Conservation (phyloP, 1,139 yeast species). For the Candida tunisiensis region DNA sequence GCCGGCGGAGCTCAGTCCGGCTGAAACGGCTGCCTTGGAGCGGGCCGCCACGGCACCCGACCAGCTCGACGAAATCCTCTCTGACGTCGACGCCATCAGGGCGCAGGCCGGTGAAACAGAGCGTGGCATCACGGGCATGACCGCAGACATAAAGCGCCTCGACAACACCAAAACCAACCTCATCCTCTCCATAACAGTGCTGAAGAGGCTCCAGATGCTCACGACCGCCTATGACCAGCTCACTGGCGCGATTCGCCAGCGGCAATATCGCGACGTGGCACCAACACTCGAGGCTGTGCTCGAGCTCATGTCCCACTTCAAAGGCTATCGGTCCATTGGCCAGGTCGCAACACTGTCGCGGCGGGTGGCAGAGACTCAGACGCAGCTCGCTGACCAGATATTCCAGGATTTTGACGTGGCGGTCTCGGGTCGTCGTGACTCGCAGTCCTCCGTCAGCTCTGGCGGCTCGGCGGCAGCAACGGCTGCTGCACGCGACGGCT, state of each 20-base stretch:
- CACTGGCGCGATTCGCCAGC: slow-evolving; percentile 26
- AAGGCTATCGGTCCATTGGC: slow-evolving; percentile 67
- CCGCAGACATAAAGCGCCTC: slow-evolving; percentile 57
- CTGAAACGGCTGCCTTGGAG: too few relatives aligned
- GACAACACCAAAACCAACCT: slow-evolving; percentile 75
- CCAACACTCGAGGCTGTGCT: slow-evolving; percentile 60
- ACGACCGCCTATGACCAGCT: slow-evolving; percentile 62
- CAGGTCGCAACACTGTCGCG: slow-evolving; percentile 60
- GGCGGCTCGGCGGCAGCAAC: slow-evolving; percentile 12
- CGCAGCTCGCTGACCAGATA: slow-evolving; percentile 52
- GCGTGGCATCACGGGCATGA: slow-evolving; percentile 46
- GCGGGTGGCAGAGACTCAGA: slow-evolving; percentile 45
- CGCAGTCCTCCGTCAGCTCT: too few relatives aligned
- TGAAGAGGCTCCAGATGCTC: slow-evolving; percentile 77
- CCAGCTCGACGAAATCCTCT: slow-evolving; percentile 23
- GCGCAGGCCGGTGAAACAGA: slow-evolving; percentile 41
- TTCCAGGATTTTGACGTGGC: slow-evolving; percentile 39
- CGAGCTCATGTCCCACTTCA: slow-evolving; percentile 62
- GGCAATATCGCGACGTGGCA: slow-evolving; percentile 49
- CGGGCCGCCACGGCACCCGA: slow-evolving; percentile 10
- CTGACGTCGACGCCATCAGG: slow-evolving; percentile 28
- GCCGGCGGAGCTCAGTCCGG: slow-evolving; percentile 19
- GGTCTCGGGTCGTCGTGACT: slow-evolving; percentile 4
- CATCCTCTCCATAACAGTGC: slow-evolving; percentile 67
- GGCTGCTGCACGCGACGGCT: slow-evolving; percentile 5